A percentile compares a stretch with the other conserved stretches of the same genome.
These are phyloP conservation scores for Phytophthora palmivora DNA, from an alignment of 352 stramenopile genomes.

Conservation along the genomic window DNA sequence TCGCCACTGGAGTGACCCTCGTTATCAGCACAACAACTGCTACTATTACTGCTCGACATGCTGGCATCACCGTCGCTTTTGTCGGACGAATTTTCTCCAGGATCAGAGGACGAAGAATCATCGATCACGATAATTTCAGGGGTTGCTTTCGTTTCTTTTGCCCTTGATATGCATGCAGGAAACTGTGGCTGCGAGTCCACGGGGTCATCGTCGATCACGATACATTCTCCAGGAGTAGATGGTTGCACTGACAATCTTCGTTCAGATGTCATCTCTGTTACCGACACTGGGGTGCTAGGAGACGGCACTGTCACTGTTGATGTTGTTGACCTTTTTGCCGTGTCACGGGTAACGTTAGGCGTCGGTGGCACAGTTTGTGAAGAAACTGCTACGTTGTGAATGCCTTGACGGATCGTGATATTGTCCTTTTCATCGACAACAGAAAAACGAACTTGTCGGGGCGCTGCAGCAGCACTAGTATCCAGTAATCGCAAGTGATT, in stretches of 20 bases:
- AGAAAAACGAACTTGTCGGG: conserved; percentile 40
- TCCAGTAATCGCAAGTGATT: conserved; percentile 44
- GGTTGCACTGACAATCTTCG: background rate
- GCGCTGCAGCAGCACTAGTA: conserved; percentile 26
- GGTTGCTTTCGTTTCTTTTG: background rate
- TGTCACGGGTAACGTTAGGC: no score
- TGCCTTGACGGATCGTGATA: conserved; percentile 32
- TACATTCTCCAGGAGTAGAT: conserved; percentile 6
- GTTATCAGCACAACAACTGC: conserved; percentile 15
- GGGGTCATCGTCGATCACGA: conserved; percentile 15
- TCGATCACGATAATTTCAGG: conserved; percentile 14
- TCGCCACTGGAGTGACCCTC: conserved; percentile 23
- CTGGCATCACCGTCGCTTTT: conserved; percentile 15
- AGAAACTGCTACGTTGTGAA: no score
- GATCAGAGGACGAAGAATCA: conserved; percentile 17
- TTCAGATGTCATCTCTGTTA: no score
- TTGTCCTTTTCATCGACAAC: conserved; percentile 39
- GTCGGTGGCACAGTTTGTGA: no score
- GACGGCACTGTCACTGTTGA: no score
- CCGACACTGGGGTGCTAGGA: no score
- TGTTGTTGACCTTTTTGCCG: background rate
- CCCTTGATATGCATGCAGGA: background rate
- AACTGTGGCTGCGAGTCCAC: background rate
- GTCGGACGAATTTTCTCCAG: conserved; percentile 1
- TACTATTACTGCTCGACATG: conserved; percentile 20